Evolutionary conservation across 805 yeast species (phyloP), one percentile per base, ranked within the genome.

Genomic region (Cyberlindnera petersonii): DNA sequence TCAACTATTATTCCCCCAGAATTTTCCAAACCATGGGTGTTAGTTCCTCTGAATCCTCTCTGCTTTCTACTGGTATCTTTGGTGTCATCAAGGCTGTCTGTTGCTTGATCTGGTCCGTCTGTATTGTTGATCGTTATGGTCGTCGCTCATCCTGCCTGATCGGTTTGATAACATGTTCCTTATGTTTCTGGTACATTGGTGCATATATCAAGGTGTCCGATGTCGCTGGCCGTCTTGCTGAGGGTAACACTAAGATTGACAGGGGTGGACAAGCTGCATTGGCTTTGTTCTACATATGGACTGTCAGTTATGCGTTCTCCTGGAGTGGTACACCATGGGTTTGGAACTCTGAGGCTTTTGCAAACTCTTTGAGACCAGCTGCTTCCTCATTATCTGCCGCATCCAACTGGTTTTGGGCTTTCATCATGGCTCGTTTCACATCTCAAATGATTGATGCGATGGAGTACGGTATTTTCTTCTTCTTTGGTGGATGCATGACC

Each of bases 1-100:
- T 73, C 36, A 71, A 68, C 31, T 75, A 75, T 52, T 75, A 74
- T 52, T 71, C 78, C n/a, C 77, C 77, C 18, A 63, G 68, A 9
- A 63, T 75, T 30, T 72, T 74, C 56, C 59, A 65, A 44, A 63
- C 75, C 4, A 61, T 74, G 41, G 79, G 80, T 14, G 64, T 74
- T 15, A 53, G 54, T 24, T 72, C 76, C 2, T 53, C 67, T 7
- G 60, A 67, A 33, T 67, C 75, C 1, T 66, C 69, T 3, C 60
- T 75, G 31, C 63, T 71, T 15, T 71, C 79, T 4, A 73, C 78
- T 7, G 79, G 79, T 37, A 58, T 74, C 38, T 73, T 72, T 53
- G 80, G 79, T 21, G 58, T 72, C 26, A 58, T 72, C 32, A 74
- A 74, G 46, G 70, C 65, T 13, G 59, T 60, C n/a, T 67, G 68